These are phyloP conservation scores for Crithidia thermophila DNA, from an alignment of 208 protist genomes.

Conservation along the genomic window DNA sequence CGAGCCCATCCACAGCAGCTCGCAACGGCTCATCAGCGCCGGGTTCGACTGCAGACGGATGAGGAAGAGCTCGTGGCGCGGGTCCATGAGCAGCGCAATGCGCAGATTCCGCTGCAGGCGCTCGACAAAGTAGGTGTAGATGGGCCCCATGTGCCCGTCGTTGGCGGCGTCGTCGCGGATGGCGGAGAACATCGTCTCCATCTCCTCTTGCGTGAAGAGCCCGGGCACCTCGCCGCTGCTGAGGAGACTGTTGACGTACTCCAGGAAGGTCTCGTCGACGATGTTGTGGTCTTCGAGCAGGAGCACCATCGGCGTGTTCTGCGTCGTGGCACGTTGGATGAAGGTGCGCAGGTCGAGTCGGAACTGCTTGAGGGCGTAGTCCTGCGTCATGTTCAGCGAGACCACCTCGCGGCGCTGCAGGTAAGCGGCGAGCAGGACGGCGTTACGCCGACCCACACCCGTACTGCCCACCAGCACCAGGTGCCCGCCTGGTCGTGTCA, in stretches of 20 bases:
- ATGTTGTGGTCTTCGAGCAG: constrained; percentile 98
- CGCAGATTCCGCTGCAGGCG: constrained; percentile 93
- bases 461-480: constrained; percentile 94
- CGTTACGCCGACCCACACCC: constrained; percentile 88
- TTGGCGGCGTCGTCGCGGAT: constrained; percentile 89
- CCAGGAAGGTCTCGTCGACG: constrained; percentile 96
- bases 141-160: constrained; percentile 83
- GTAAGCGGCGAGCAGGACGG: constrained; percentile 83
- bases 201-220: constrained; percentile 97
- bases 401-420: constrained; percentile 88
- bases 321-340: constrained; percentile 77
- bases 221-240: constrained; percentile 94
- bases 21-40: constrained; percentile 93
- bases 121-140: constrained; percentile 84
- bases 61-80: constrained; percentile 86
- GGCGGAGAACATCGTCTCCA: constrained; percentile 93
- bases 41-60: constrained; percentile 94
- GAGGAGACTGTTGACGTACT: constrained; percentile 96
- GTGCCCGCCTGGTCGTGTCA: constrained; percentile 85
- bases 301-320: constrained; percentile 94
- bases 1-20: constrained; percentile 95
- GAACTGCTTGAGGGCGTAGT: constrained; percentile 93
- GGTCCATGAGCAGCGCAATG: constrained; percentile 95
- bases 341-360: constrained; percentile 79
- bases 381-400: constrained; percentile 89